Base-by-base conservation (phyloP, 345 rosid species). In the Dipteronia sinensis region DNA sequence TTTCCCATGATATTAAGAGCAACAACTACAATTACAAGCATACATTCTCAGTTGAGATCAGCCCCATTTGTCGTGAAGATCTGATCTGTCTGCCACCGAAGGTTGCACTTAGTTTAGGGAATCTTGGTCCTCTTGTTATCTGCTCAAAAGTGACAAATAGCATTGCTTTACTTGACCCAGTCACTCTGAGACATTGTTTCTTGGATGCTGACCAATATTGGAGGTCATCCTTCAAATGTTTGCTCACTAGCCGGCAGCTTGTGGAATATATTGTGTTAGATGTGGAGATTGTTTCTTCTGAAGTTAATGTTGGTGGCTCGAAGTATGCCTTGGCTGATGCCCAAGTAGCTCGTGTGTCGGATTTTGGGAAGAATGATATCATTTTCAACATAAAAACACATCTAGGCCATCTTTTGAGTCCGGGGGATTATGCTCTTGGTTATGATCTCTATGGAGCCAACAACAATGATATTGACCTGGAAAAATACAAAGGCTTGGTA, bases 51-150 rank as follows among this genome's bases (percentile, higher is more conserved):
- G 77, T 74, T 25, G 77, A 74, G 46, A 74, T 74, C 6, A 63
- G 59, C 44, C 86, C 86, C 19, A 66, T 83, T 56, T 83, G 83
- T n/a, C 83, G 83, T n/a, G 83, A 83, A 74, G 83, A 83, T 77
- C 67, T 83, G 71, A 70, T 83, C 46, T 83, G 86, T n/a, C 69
- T 84, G 62, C 86, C 86, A 22, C 76, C 75, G 19, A 72, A 71
- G 34, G 72, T 71, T 67, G 77, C 82, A 16, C 27, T 13, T 75
- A 75, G 84, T 67, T 76, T 78, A 58, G 86, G 86, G 27, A 84
- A 84, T 69, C 71, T 84, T 22, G 77, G 77, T 25, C 77, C 77
- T 1, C 59, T 74, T 63, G 77, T 74, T 63, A 63, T 74, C 69
- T 74, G 77, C 58, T 17, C 61, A 5, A 74, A 74, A 63, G 77